Evolutionary conservation across 495 filamentous ascomycete species (phyloP).

Genomic region (Tuber brumale): DNA sequence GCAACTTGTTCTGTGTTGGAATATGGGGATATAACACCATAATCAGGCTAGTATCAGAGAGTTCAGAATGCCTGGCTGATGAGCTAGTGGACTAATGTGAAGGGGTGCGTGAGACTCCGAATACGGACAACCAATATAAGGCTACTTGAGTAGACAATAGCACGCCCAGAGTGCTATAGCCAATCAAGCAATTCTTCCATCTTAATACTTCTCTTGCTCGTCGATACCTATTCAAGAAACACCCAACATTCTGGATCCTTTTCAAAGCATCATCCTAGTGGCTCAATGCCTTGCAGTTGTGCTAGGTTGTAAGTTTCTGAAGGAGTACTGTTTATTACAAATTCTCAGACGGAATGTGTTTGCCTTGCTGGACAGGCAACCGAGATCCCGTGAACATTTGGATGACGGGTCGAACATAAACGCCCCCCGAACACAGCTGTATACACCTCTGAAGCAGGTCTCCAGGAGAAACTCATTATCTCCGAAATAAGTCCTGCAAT

Average conservation of each 20-base stretch:
- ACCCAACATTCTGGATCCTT: neutral
- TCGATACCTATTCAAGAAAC: too few species aligned
- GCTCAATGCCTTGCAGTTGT: neutral
- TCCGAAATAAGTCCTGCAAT: neutral
- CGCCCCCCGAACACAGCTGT: neutral
- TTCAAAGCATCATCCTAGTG: neutral
- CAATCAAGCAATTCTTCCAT: too few species aligned
- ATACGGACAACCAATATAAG: too few species aligned
- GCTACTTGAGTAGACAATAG: too few species aligned
- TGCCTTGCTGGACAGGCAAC: neutral
- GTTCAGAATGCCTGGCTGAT: too few species aligned
- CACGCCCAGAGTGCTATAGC: too few species aligned
- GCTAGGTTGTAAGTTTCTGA: neutral
- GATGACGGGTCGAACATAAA: neutral
- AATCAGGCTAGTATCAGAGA: too few species aligned
- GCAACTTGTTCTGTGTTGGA: neutral
- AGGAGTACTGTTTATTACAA: neutral
- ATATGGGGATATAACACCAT: too few species aligned
- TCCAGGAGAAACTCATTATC: neutral
- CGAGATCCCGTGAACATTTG: neutral
- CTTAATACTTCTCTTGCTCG: too few species aligned
- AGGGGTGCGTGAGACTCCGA: too few species aligned
- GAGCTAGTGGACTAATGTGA: too few species aligned
- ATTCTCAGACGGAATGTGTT: neutral
- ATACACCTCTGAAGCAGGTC: neutral